Conservation (phyloP, 371 early-diverging fungal genomes). For the Mucor indicus region DNA sequence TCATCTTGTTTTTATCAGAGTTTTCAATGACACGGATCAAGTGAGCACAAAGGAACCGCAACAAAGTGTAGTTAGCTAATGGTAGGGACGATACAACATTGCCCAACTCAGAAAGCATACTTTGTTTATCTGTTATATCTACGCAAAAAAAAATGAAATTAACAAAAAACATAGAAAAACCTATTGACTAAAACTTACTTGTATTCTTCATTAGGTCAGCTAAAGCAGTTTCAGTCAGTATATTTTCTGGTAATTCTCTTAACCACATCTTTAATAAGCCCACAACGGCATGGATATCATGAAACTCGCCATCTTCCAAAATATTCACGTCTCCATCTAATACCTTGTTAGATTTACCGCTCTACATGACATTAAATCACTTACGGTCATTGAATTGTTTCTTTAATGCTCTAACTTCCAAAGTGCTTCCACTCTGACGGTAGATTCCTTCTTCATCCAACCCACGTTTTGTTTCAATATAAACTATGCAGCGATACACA, state of each 20-base stretch:
- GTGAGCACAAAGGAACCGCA: slow-evolving; percentile 86
- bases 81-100: slow-evolving; percentile 79
- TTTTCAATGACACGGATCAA: slow-evolving; percentile 84
- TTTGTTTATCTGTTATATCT: slow-evolving; percentile 70
- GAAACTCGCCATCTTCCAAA: slow-evolving; percentile 50
- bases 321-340: slow-evolving; percentile 36
- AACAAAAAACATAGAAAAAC: background rate
- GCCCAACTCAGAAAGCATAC: slow-evolving; percentile 74
- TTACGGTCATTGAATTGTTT: slow-evolving; percentile 71
- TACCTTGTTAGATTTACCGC: no score
- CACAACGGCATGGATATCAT: slow-evolving; percentile 91
- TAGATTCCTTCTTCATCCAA: slow-evolving; percentile 40
- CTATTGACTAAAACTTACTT: slow-evolving; percentile 44
- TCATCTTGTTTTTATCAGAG: slow-evolving; percentile 90
- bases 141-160: background rate
- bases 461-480: slow-evolving; percentile 68
- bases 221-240: slow-evolving; percentile 78
- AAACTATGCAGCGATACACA: slow-evolving; percentile 92
- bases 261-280: slow-evolving; percentile 91
- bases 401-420: slow-evolving; percentile 70
- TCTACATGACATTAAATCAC: background rate
- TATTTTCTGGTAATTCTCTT: slow-evolving; percentile 82
- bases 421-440: slow-evolving; percentile 80
- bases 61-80: slow-evolving; percentile 81
- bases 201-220: slow-evolving; percentile 76